Percentiles rank a stretch among this genome's conserved stretches.
Evolutionary conservation across 2,329 filamentous ascomycete species (phyloP).

Genomic region (Venturia asperata): DNA sequence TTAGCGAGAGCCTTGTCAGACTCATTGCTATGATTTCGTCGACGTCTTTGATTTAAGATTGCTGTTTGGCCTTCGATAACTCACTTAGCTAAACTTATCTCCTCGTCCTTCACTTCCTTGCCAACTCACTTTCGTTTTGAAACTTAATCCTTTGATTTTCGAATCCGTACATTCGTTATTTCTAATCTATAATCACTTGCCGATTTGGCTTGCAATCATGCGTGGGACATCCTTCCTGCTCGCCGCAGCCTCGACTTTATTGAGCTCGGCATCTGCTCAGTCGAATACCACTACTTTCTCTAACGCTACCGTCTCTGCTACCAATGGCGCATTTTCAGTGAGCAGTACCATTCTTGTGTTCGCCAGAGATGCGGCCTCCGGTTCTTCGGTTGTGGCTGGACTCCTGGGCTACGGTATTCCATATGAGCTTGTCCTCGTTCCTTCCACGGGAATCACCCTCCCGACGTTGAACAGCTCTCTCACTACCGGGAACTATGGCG

Average conservation of each 20-base stretch:
- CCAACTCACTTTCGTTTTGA: neutral
- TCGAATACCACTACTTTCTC: neutral
- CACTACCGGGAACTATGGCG: conserved; percentile 46
- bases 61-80: neutral
- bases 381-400: conserved; percentile 42
- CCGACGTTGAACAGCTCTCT: conserved; percentile 39
- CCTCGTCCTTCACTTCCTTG: neutral
- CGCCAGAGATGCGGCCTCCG: conserved; percentile 40
- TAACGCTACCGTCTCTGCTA: neutral
- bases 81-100: neutral
- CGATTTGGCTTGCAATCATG: neutral
- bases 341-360: conserved; percentile 43
- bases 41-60: conserved; percentile 1
- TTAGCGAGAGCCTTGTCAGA: neutral
- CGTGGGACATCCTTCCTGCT: conserved; percentile 8
- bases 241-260: neutral
- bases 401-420: conserved; percentile 51
- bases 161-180: neutral
- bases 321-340: neutral
- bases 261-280: conserved; percentile 10
- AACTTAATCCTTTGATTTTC: neutral
- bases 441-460: conserved; percentile 40
- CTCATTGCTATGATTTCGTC: neutral
- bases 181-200: neutral
- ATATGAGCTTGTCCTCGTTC: conserved; percentile 44